phyloP scores from a whole-genome alignment of 768 basidiomycete genomes.

The Xerocomellus amylosporus region DNA sequence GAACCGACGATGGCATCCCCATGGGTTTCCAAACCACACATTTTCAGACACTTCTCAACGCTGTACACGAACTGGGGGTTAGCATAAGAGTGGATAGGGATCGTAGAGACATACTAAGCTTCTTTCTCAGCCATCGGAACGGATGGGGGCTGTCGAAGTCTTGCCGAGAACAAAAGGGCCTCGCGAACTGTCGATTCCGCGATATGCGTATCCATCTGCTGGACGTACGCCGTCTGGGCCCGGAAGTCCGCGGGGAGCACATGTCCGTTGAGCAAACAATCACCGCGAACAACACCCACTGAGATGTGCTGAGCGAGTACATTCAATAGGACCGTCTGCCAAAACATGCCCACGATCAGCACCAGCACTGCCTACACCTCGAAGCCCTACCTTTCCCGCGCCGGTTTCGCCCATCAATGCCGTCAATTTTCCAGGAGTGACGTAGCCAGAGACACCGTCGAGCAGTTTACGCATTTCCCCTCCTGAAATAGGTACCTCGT shows the following conservation, averaged over 20 bases:
- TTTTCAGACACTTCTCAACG: conserved; percentile 56
- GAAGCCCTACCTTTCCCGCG: conserved; percentile 25
- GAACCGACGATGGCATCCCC: conserved; percentile 67
- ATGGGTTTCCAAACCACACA: conserved; percentile 61
- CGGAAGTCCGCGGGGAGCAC: conserved; percentile 54
- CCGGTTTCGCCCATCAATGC: conserved; percentile 49
- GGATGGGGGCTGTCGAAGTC: conserved; percentile 67
- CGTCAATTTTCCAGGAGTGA: conserved; percentile 48
- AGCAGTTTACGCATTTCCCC: conserved; percentile 41
- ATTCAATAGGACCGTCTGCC: conserved; percentile 56
- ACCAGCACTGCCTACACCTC: neutral
- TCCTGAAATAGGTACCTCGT: conserved; percentile 49
- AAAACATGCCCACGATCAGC: neutral
- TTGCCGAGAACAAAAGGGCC: conserved; percentile 76
- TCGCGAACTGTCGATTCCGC: conserved; percentile 76
- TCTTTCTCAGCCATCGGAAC: conserved; percentile 71
- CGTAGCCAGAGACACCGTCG: conserved; percentile 48
- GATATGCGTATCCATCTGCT: conserved; percentile 84
- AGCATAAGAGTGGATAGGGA: neutral
- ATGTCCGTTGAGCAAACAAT: conserved; percentile 55
- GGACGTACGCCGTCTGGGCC: conserved; percentile 52
- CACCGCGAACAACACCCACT: conserved; percentile 49
- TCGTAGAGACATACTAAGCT: conserved; percentile 55
- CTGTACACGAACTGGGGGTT: conserved; percentile 21
- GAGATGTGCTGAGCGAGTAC: conserved; percentile 51